A percentile compares a stretch with the other conserved stretches of the same genome.
Conservation (phyloP, 2,329 filamentous ascomycete genomes). For the Cytospora leucostoma region DNA sequence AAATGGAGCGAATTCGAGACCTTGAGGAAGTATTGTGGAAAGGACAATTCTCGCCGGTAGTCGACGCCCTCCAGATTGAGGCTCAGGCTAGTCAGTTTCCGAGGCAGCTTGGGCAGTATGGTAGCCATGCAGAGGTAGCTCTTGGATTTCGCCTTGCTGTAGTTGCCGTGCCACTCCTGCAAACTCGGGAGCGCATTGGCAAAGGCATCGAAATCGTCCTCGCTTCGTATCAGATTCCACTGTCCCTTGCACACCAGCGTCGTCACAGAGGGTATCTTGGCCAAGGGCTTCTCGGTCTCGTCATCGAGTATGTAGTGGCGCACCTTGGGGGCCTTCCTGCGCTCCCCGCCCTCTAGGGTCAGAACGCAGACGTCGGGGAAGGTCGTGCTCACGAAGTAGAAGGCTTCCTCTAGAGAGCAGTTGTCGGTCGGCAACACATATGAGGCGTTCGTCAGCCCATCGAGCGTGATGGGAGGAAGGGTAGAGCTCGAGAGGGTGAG, state of each 20-base stretch:
- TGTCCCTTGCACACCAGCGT: constrained; percentile 74
- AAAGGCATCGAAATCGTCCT: constrained; percentile 64
- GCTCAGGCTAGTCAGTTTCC: constrained; percentile 62
- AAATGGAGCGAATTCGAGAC: constrained; percentile 63
- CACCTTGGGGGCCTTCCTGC: constrained; percentile 73
- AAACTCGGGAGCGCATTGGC: constrained; percentile 65
- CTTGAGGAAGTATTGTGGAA: constrained; percentile 63
- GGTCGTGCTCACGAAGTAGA: constrained; percentile 59
- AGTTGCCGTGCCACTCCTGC: constrained; percentile 62
- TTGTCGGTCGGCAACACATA: constrained; percentile 66
- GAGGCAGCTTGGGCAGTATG: constrained; percentile 60
- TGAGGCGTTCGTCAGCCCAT: constrained; percentile 57
- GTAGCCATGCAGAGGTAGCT: constrained; percentile 70
- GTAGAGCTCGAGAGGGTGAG: constrained; percentile 46
- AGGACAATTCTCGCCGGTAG: constrained; percentile 64
- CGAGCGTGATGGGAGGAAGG: constrained; percentile 55
- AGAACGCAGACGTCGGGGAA: constrained; percentile 65
- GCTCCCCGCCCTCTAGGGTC: constrained; percentile 75
- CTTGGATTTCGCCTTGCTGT: constrained; percentile 73
- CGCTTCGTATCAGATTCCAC: constrained; percentile 72
- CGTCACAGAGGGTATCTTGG: constrained; percentile 55
- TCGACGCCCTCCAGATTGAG: constrained; percentile 69
- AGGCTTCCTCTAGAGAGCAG: constrained; percentile 69
- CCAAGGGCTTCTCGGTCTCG: constrained; percentile 30
- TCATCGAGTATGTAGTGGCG: constrained; percentile 49